A percentile compares a stretch with the other conserved stretches of the same genome.
phyloP scores from a whole-genome alignment of 2,329 filamentous ascomycete genomes.

The Aspergillus neotritici region DNA sequence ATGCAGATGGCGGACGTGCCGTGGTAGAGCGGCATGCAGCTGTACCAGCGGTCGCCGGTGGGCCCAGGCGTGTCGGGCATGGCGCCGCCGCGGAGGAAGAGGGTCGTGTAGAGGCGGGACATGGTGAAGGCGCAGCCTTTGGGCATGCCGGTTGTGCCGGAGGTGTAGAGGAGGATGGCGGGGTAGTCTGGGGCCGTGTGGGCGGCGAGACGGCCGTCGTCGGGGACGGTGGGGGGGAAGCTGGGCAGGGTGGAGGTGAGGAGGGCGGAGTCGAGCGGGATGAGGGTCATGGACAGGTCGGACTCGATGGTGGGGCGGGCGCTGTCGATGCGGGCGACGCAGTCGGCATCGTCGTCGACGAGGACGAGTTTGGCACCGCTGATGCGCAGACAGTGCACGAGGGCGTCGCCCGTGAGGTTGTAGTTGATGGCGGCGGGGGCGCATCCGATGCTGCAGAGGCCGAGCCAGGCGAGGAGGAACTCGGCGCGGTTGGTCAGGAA shows the following conservation, averaged over 20 bases:
- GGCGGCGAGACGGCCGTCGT: conserved; percentile 47
- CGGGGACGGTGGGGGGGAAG: conserved; percentile 47
- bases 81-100: conserved; percentile 29
- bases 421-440: conserved; percentile 68
- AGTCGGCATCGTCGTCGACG: conserved; percentile 52
- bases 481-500: conserved; percentile 64
- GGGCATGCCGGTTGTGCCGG: conserved; percentile 69
- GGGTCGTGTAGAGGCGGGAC: conserved; percentile 39
- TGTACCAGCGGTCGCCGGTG: conserved; percentile 59
- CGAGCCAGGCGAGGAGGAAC: conserved; percentile 62
- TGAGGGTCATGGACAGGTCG: conserved; percentile 55
- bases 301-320: conserved; percentile 43
- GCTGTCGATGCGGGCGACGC: conserved; percentile 54
- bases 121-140: conserved; percentile 63
- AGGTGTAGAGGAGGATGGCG: conserved; percentile 65
- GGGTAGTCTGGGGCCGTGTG: conserved; percentile 51
- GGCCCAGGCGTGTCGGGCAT: conserved; percentile 25
- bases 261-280: conserved; percentile 48
- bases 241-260: conserved; percentile 43
- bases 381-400: conserved; percentile 61
- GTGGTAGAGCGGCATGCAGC: conserved; percentile 73
- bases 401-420: conserved; percentile 57
- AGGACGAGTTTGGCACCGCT: conserved; percentile 53
- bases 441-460: conserved; percentile 59
- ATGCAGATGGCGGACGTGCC: conserved; percentile 62